Base-by-base conservation (phyloP, 441 rosid species). In the Geranium incanum region DNA sequence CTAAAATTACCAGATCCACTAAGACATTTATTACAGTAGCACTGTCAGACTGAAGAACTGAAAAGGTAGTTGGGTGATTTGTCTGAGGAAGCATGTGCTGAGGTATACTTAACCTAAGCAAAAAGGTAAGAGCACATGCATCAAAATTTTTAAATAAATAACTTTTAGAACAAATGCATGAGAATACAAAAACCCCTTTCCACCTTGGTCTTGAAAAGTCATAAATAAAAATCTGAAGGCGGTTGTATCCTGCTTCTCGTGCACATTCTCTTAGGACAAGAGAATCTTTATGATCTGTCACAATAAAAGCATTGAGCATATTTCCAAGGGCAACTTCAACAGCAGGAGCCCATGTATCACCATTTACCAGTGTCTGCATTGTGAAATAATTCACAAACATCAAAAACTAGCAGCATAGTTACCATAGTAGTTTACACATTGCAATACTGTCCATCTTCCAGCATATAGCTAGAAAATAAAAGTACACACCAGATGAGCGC, bases 161-260 rank as follows among this genome's bases (percentile, higher is more conserved):
- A 57, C n/a, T 60, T 70, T 15, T 63, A 79, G 9, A 68, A 59
- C 1, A 38, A 2, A 19, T n/a, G 72, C 6, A 11, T 74, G 70
- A 66, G 11, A 69, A 50, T 76, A 60, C 52, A 50, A 41, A 36
- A 36, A 71, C 41, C 78, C 73, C 57, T 65, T 68, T 70, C 62
- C 81, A 95, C 97, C 95, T 91, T 73, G 92, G 90, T 83, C 96
- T 85, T 63, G 94, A 84, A 84, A 93, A 95, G 78, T 91, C 96
- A 79, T 91, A 93, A 68, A 95, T 91, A 71, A 87, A 76, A 77
- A 95, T 89, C 74, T 77, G 93, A 80, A 95, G 87, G 80, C 83
- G 71, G 76, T 76, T 70, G 78, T 95, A 95, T 66, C 77, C 78
- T 63, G 90, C 94, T 71, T 91, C 95, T 50, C 76, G 83, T 0